These are phyloP conservation scores for Cyanodermella asteris DNA, from an alignment of 2,329 filamentous ascomycete species.

Conservation along the genomic window DNA sequence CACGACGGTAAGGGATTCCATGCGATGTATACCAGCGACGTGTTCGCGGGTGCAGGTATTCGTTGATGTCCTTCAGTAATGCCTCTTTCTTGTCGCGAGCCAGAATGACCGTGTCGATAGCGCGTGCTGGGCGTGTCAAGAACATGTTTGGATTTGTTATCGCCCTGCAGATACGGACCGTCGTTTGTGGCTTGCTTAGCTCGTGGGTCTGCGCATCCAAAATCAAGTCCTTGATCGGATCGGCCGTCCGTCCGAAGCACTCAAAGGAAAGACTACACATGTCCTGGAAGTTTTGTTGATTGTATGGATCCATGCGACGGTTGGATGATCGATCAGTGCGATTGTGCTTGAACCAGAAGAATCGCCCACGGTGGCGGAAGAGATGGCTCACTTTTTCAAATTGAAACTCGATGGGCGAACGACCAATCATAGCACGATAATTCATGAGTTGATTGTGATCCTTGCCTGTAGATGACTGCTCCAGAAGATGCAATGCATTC, in stretches of 20 bases:
- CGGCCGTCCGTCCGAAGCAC: conserved; percentile 24
- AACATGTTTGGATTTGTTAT: conserved; percentile 25
- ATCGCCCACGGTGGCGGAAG: conserved; percentile 21
- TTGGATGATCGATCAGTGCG: conserved; percentile 11
- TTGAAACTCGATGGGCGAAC: conserved; percentile 25
- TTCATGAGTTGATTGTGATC: conserved; percentile 24
- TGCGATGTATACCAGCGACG: conserved; percentile 51
- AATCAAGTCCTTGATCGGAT: conserved; percentile 26
- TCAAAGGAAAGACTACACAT: too few species aligned
- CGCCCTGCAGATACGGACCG: conserved; percentile 25
- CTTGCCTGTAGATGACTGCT: conserved; percentile 12
- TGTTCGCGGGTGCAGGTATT: conserved; percentile 51
- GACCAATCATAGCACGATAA: conserved; percentile 26
- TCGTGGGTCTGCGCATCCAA: conserved; percentile 22
- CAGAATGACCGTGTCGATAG: conserved; percentile 55
- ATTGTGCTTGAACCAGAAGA: conserved; percentile 21
- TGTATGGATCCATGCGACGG: conserved; percentile 16
- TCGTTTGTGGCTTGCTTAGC: conserved; percentile 18
- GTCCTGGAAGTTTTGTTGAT: too few species aligned
- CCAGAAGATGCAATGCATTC: conserved; percentile 22
- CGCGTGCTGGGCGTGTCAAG: conserved; percentile 41
- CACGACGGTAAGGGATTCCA: conserved; percentile 18
- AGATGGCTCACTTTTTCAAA: conserved; percentile 24
- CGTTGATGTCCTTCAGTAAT: conserved; percentile 51
- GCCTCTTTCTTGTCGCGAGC: conserved; percentile 43